Base-by-base conservation (phyloP, 1,139 yeast species). In the Debaryomyces robertsiae region DNA sequence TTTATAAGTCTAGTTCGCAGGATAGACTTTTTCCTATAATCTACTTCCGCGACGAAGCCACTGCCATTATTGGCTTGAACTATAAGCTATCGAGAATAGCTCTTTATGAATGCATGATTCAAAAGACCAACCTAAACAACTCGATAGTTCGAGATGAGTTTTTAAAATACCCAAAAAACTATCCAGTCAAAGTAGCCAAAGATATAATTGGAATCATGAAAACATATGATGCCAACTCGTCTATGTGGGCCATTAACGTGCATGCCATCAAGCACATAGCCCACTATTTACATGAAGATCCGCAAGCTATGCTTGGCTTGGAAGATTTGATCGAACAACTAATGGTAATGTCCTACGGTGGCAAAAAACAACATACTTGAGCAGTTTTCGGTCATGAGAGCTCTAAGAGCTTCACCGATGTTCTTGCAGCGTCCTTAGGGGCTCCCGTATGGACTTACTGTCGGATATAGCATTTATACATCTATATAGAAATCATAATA, bases 131-230 rank as follows among this genome's bases (percentile, higher is more conserved):
- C 38, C 40, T 48, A 3, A 36, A 50, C 6, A 39, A 53, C 14
- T 40, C 46, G 2, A 35, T 42, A 23, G 60, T 61, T 4, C 52
- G 51, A 38, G 50, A 48, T 6, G 60, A 62, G 30, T 42, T 58
- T 6, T 48, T 50, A 3, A 52, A 53, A 25, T 62, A 57, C 41
- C 61, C 69, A 1, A 46, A 52, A 9, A 54, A 58, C 32, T 63
- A 60, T 42, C 50, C 55, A 6, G 57, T 58, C 35, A 55, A 58
- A 24, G 43, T 67, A 18, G 66, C 73, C n/a, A 59, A 59, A 43
- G 73, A 68, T 33, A 57, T 68, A 3, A 55, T 70, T 36, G 76
- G 75, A 0, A 67, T 69, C 14, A 46, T 69, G 47, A 57, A 56
- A 40, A 63, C 74, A 2, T 69, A 68, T 43, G 70, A 68, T 38